Percentiles rank a stretch among this genome's conserved stretches.
Evolutionary conservation across 2,329 filamentous ascomycete species (phyloP).

Genomic region (Orbilia oligospora): DNA sequence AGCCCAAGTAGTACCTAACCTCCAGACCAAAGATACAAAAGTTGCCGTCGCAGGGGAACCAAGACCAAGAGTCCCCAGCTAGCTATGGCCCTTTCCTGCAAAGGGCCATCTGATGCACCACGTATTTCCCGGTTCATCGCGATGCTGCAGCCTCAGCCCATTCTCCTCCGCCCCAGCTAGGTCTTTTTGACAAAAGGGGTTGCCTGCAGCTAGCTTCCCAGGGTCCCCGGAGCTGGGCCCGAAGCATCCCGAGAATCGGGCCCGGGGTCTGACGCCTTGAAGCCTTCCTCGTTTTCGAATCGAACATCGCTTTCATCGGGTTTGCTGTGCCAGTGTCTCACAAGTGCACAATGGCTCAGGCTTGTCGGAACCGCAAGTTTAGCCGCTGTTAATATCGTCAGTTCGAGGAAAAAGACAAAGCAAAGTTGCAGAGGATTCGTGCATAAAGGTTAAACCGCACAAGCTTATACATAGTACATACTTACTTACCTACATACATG

Average conservation of each 20-base stretch:
- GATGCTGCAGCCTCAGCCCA: slow-evolving; percentile 35
- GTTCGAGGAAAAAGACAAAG: not conserved
- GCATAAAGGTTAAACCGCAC: slow-evolving; percentile 27
- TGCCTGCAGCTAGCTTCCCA: slow-evolving; percentile 1
- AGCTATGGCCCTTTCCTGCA: slow-evolving; percentile 28
- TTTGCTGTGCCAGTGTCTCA: slow-evolving; percentile 23
- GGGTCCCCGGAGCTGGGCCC: slow-evolving; percentile 13
- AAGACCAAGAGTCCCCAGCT: not conserved
- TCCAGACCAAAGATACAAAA: slow-evolving; percentile 37
- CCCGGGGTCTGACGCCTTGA: not conserved
- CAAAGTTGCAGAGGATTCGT: slow-evolving; percentile 28
- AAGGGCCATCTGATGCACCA: slow-evolving; percentile 45
- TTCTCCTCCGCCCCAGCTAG: slow-evolving; percentile 40
- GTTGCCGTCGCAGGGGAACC: slow-evolving; percentile 46
- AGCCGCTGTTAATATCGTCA: slow-evolving; percentile 28
- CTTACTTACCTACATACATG: too few relatives aligned
- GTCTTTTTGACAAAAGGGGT: slow-evolving; percentile 32
- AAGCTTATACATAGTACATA: slow-evolving; percentile 2
- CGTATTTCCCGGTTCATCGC: slow-evolving; percentile 44
- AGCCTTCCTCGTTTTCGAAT: slow-evolving; percentile 5
- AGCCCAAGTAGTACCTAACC: not conserved
- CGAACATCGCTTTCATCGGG: not conserved
- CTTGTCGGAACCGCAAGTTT: slow-evolving; percentile 33
- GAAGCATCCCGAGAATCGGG: not conserved
- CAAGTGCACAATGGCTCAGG: slow-evolving; percentile 25